phyloP scores from a whole-genome alignment of 176 grass and related monocot genomes.

The Oryza longistaminata region DNA sequence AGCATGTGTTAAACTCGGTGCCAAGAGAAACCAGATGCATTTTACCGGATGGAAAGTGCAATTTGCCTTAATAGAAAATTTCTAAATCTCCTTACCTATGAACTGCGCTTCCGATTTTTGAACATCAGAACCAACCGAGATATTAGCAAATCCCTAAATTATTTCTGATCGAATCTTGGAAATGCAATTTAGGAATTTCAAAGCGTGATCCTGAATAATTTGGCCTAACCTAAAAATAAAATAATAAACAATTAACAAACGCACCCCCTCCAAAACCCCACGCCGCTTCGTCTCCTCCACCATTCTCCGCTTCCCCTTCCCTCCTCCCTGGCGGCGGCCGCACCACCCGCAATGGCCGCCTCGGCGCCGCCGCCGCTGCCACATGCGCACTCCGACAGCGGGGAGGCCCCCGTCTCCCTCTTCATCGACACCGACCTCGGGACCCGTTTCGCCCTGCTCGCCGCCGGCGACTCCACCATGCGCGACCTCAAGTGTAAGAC shows the following conservation, averaged over 20 bases:
- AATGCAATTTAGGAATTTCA: neutral
- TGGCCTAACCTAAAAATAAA: neutral
- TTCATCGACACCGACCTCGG: slow-evolving; percentile 65
- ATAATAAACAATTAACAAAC: neutral
- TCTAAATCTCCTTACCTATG: too few relatives aligned
- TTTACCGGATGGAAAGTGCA: too few relatives aligned
- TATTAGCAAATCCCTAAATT: too few relatives aligned
- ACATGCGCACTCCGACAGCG: neutral
- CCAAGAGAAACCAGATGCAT: too few relatives aligned
- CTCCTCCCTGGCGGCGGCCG: neutral
- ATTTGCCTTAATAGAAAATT: too few relatives aligned
- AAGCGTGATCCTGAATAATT: neutral
- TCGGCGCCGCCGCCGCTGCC: neutral
- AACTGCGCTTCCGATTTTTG: too few relatives aligned
- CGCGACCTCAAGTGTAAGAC: slow-evolving; percentile 62
- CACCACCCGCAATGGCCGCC: slow-evolving; percentile 35
- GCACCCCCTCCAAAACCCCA: neutral
- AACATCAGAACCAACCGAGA: too few relatives aligned
- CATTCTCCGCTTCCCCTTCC: too few relatives aligned
- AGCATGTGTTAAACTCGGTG: too few relatives aligned
- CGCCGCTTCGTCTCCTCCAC: neutral
- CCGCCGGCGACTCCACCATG: slow-evolving; percentile 46
- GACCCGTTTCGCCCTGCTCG: slow-evolving; percentile 50
- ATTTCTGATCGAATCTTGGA: too few relatives aligned
- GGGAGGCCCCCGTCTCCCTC: slow-evolving; percentile 19